A percentile compares a stretch with the other conserved stretches of the same genome.
Conservation (phyloP, 805 yeast genomes). For the Pichia ethanolica region DNA sequence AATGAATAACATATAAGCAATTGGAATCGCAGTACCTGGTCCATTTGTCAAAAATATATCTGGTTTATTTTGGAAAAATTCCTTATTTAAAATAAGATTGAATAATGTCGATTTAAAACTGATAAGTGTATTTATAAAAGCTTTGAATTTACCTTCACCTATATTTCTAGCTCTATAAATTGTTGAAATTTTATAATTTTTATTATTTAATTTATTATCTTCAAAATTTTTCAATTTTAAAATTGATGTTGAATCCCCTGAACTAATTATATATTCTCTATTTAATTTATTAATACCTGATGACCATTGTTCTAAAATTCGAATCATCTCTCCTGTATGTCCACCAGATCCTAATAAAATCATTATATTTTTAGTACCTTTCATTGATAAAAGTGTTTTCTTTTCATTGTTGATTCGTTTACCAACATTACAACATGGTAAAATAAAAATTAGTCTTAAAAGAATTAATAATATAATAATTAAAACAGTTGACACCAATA, state of each 20-base stretch:
- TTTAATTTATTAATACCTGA: constrained; percentile 19
- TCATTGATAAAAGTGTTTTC: background rate
- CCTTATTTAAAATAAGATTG: constrained; percentile 6
- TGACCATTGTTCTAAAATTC: constrained; percentile 41
- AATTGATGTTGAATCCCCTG: constrained; percentile 40
- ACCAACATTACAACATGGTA: constrained; percentile 16
- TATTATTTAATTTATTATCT: constrained; percentile 12
- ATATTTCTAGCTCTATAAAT: constrained; percentile 33
- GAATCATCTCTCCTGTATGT: constrained; percentile 93
- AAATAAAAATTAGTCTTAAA: constrained; percentile 16
- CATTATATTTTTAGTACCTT: constrained; percentile 29
- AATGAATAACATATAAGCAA: constrained; percentile 50
- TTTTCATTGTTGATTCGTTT: background rate
- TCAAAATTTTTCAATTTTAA: constrained; percentile 34
- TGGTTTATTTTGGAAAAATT: constrained; percentile 13
- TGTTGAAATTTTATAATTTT: constrained; percentile 20
- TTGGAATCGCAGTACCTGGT: constrained; percentile 74
- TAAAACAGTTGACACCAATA: constrained; percentile 9
- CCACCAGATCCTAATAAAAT: constrained; percentile 92
- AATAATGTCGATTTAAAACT: constrained; percentile 24
- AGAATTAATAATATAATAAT: constrained; percentile 2
- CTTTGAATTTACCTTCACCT: constrained; percentile 28
- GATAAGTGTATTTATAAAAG: constrained; percentile 27
- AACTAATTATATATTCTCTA: constrained; percentile 30
- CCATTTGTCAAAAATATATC: constrained; percentile 50